These are phyloP conservation scores for Ulmus americana DNA, from an alignment of 331 rosid species.

Conservation along the genomic window DNA sequence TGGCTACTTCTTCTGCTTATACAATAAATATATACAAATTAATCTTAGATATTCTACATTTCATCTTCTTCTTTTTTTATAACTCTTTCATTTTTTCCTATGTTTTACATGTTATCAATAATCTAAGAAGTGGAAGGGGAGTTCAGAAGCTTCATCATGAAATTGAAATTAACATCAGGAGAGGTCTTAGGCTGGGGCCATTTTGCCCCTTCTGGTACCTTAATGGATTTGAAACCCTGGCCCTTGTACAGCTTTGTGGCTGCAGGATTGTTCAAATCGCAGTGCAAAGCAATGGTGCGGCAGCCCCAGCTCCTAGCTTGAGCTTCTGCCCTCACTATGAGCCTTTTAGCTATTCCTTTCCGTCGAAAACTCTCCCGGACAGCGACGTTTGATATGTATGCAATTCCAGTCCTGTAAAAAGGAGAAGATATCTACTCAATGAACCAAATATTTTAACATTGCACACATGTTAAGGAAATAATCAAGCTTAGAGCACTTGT, in stretches of 20 bases:
- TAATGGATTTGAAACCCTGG: slow-evolving; percentile 70
- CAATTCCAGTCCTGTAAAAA: slow-evolving; percentile 76
- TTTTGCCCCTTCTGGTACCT: slow-evolving; percentile 85
- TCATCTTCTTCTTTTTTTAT: not conserved
- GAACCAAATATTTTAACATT: not conserved
- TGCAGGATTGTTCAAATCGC: slow-evolving; percentile 67
- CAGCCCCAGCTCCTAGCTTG: slow-evolving; percentile 91
- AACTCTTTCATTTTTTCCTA: not conserved
- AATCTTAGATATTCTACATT: slow-evolving; percentile 18
- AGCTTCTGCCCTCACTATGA: slow-evolving; percentile 76
- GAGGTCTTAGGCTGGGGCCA: slow-evolving; percentile 94
- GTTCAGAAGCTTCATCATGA: slow-evolving; percentile 96
- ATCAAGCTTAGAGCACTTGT: too few species aligned
- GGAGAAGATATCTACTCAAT: slow-evolving; percentile 14
- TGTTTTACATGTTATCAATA: slow-evolving; percentile 4
- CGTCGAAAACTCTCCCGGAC: slow-evolving; percentile 72
- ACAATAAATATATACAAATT: slow-evolving; percentile 25
- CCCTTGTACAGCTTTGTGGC: slow-evolving; percentile 74
- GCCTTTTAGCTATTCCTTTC: slow-evolving; percentile 76
- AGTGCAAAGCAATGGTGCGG: slow-evolving; percentile 80
- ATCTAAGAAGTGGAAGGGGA: slow-evolving; percentile 35
- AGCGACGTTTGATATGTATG: slow-evolving; percentile 90
- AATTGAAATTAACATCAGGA: slow-evolving; percentile 59
- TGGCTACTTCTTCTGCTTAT: slow-evolving; percentile 21
- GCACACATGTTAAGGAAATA: not conserved